Evolutionary conservation across 2,329 filamentous ascomycete species (phyloP).

Genomic region (Colletotrichum spaethianum): DNA sequence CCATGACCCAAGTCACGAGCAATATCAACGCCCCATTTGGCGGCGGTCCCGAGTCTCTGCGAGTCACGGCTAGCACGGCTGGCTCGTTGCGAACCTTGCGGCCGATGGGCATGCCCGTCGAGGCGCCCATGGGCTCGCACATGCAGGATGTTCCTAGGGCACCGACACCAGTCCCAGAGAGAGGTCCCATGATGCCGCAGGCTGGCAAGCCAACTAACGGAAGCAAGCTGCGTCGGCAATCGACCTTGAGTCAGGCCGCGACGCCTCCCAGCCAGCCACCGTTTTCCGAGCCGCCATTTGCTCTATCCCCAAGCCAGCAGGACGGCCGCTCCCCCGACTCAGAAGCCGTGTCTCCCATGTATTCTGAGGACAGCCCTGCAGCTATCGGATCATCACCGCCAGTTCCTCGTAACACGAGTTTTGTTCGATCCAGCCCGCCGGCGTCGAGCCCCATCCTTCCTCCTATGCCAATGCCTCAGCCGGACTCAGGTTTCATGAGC

Average conservation of each 20-base stretch:
- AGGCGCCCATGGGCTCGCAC: conserved; percentile 62
- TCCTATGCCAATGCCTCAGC: conserved; percentile 73
- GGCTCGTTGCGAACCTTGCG: conserved; percentile 89
- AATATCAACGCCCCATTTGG: conserved; percentile 81
- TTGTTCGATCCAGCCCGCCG: conserved; percentile 71
- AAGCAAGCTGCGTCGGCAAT: conserved; percentile 73
- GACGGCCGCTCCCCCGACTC: conserved; percentile 70
- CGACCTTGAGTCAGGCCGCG: conserved; percentile 64
- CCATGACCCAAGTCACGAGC: conserved; percentile 80
- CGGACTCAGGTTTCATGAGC: conserved; percentile 89
- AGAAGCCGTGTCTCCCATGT: conserved; percentile 64
- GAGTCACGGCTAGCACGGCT: conserved; percentile 91
- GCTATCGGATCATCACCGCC: conserved; percentile 94
- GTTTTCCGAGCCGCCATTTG: conserved; percentile 60
- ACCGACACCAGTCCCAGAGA: conserved; percentile 80
- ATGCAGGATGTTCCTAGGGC: conserved; percentile 81
- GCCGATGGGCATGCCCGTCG: conserved; percentile 72
- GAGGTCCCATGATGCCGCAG: conserved; percentile 47
- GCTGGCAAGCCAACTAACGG: conserved; percentile 53
- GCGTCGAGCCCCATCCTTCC: conserved; percentile 86
- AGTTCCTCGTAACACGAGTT: conserved; percentile 74
- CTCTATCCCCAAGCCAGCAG: conserved; percentile 62
- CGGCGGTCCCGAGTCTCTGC: conserved; percentile 81
- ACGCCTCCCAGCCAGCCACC: conserved; percentile 52
- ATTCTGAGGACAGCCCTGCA: conserved; percentile 78